These are phyloP conservation scores for Candida piceae DNA, from an alignment of 805 yeast genomes.

Conservation along the genomic window DNA sequence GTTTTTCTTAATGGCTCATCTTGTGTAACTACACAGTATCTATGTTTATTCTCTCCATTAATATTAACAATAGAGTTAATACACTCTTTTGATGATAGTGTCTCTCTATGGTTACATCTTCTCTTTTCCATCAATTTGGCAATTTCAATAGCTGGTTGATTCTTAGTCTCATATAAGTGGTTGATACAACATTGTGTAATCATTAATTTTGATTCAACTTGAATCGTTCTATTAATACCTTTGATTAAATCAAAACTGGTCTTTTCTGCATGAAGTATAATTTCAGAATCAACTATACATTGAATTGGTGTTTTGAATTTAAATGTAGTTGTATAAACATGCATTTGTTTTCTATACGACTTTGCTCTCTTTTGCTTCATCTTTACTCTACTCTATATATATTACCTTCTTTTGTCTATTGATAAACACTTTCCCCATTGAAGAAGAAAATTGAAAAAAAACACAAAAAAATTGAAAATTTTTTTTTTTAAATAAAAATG, in stretches of 20 bases:
- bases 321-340: constrained; percentile 77
- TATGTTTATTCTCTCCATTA: constrained; percentile 78
- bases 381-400: constrained; percentile 10
- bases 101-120: constrained; percentile 71
- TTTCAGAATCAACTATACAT: constrained; percentile 76
- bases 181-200: constrained; percentile 95
- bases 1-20: constrained; percentile 61
- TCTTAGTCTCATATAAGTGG: constrained; percentile 64
- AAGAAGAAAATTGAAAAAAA: no score
- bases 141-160: constrained; percentile 70
- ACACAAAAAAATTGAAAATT: no score
- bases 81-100: constrained; percentile 65
- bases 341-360: constrained; percentile 88
- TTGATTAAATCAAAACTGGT: constrained; percentile 75
- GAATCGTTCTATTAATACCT: constrained; percentile 76
- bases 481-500: no score
- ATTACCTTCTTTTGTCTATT: no score
- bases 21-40: constrained; percentile 87
- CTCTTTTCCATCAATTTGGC: constrained; percentile 89
- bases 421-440: no score
- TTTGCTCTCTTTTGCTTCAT: constrained; percentile 98
- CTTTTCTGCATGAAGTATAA: constrained; percentile 59
- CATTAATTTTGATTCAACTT: constrained; percentile 82
- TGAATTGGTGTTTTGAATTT: constrained; percentile 94
- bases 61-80: constrained; percentile 63